Base-by-base conservation (phyloP, 768 basidiomycete genomes). In the Suillus variegatus region DNA sequence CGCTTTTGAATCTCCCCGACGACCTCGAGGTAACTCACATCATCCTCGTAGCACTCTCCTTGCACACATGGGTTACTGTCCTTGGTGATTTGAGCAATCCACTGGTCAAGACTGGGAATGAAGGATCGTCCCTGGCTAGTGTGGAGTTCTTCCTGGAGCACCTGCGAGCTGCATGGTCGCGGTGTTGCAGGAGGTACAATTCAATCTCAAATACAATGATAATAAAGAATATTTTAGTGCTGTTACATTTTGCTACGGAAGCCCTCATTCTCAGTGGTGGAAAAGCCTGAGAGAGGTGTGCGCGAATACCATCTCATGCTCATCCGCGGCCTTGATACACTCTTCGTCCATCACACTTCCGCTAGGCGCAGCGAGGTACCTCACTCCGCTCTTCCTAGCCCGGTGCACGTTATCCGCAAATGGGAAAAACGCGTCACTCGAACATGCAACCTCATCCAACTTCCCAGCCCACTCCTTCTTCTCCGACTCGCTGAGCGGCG, bases 351-450 rank as follows among this genome's bases (percentile, higher is more conserved):
- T 99, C 66, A 99, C 95, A 70, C 93, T 95, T 57, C 97, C 97
- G 60, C 90, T 87, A 3, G 93, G 91, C 8, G 96, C 95, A 32
- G 94, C 95, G 56, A 99, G 83, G 78, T 97, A 98, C 74, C 80
- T 87, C 58, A 95, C 96, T 0, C 97, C 97, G 67, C 94, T 96
- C 83, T 92, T 90, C 77, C 86, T 84, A 60, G 94, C 93, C 54
- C 97, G 85, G 75, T 98, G 93, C 41, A 99, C 97, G 71, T 99
- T 99, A 74, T 99, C 97, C 14, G 97, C 86, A 88, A 99, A 99
- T n/a, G 97, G 97, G 95, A 99, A 99, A 86, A 99, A 99, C 60
- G 97, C 97, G 70, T 99, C 97, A 66, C 94, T 95, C 40, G 93
- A 93, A 79, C 97, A 97, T 7, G 92, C 88, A 60, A 99, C 97